Conservation (phyloP, 2,329 filamentous ascomycete genomes). For the Cladophialophora bantiana region DNA sequence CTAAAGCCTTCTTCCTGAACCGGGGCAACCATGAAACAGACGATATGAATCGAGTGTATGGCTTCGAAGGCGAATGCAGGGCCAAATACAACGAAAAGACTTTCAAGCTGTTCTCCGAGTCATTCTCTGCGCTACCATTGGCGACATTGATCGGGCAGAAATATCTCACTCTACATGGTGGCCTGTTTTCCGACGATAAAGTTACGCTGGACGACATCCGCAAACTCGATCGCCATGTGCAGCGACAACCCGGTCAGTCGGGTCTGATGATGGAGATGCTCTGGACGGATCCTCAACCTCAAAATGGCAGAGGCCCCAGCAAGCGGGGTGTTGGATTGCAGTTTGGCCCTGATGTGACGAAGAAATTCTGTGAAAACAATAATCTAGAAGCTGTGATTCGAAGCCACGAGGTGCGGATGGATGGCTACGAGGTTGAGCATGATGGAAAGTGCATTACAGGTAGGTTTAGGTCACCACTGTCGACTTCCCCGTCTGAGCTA, state of each 20-base stretch:
- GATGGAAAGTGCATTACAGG: constrained; percentile 93
- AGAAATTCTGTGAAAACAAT: constrained; percentile 95
- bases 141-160: constrained; percentile 81
- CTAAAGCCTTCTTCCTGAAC: constrained; percentile 90
- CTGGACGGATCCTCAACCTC: constrained; percentile 94
- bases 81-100: constrained; percentile 95
- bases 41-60: constrained; percentile 98
- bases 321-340: constrained; percentile 97
- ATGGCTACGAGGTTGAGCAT: constrained; percentile 98
- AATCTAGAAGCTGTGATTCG: constrained; percentile 93
- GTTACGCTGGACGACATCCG: constrained; percentile 91
- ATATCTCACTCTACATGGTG: constrained; percentile 41
- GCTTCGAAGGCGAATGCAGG: constrained; percentile 97
- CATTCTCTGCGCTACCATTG: constrained; percentile 90
- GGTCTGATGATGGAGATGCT: constrained; percentile 99
- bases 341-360: constrained; percentile 95
- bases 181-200: constrained; percentile 66
- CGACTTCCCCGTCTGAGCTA: constrained; percentile 40
- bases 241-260: constrained; percentile 89
- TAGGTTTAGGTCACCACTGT: constrained; percentile 50
- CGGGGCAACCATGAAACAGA: constrained; percentile 98
- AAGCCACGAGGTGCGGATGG: constrained; percentile 98
- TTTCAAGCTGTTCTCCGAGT: constrained; percentile 98
- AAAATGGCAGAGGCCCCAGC: constrained; percentile 86
- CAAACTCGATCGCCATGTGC: constrained; percentile 87